These are phyloP conservation scores for Penicillium sp. DNA, from an alignment of 2,329 filamentous ascomycete species.

Conservation along the genomic window DNA sequence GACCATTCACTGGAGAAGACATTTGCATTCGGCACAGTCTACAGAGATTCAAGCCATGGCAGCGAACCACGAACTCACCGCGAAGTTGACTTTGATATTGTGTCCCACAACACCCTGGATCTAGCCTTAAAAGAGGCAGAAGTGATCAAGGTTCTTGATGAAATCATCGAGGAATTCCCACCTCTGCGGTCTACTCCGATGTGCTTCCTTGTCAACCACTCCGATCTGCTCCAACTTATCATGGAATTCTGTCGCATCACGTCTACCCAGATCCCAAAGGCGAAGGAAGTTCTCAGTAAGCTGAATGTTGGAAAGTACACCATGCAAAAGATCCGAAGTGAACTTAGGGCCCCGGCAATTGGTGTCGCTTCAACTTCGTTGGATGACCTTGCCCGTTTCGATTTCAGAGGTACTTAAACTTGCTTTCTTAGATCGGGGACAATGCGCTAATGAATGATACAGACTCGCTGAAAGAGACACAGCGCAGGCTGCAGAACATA, in stretches of 20 bases:
- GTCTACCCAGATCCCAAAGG: conserved; percentile 61
- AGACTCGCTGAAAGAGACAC: conserved; percentile 68
- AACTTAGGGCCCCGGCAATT: conserved; percentile 75
- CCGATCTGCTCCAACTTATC: conserved; percentile 79
- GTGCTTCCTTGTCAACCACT: conserved; percentile 89
- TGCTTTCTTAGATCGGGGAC: conserved; percentile 45
- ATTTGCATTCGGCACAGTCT: conserved; percentile 85
- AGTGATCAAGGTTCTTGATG: conserved; percentile 89
- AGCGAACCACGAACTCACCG: conserved; percentile 79
- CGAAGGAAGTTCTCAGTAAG: conserved; percentile 81
- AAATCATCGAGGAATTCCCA: conserved; percentile 79
- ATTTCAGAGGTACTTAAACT: conserved; percentile 67
- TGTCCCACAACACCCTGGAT: conserved; percentile 78
- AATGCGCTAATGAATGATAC: conserved; percentile 53
- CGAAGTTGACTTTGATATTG: conserved; percentile 94
- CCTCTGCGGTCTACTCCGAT: conserved; percentile 68
- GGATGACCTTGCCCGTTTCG: conserved; percentile 84
- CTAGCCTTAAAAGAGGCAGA: conserved; percentile 89
- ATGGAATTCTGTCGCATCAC: conserved; percentile 86
- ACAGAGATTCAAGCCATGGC: conserved; percentile 72
- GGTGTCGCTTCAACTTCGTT: conserved; percentile 85
- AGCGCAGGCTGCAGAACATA: conserved; percentile 58
- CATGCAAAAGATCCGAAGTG: conserved; percentile 78
- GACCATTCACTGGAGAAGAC: conserved; percentile 67
- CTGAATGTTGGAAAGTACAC: conserved; percentile 77